Conservation (phyloP, 805 yeast genomes). For the Pichia thaimueangensis region DNA sequence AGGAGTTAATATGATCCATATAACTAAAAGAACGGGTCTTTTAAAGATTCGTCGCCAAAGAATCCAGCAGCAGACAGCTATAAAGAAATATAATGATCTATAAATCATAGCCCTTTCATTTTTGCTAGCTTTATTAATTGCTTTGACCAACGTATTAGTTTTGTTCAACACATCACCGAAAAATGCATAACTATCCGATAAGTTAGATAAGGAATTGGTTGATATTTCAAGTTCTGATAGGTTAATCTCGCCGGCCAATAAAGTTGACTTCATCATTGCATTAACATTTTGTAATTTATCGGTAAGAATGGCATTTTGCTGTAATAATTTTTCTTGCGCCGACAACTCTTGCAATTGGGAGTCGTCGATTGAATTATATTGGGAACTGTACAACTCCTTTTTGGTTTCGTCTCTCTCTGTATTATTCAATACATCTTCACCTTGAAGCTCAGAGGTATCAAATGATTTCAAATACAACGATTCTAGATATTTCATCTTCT, state of each 20-base stretch:
- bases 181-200: constrained; percentile 37
- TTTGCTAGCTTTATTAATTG: constrained; percentile 47
- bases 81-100: constrained; percentile 39
- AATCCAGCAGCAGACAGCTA: constrained; percentile 42
- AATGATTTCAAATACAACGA: constrained; percentile 9
- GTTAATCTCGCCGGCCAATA: constrained; percentile 46
- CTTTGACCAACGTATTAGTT: constrained; percentile 41
- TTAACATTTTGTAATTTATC: constrained; percentile 41
- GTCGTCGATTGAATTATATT: constrained; percentile 21
- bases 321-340: constrained; percentile 36
- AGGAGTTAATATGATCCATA: constrained; percentile 38
- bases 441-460: constrained; percentile 8
- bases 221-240: constrained; percentile 43
- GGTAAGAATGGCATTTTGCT: constrained; percentile 42
- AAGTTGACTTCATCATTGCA: constrained; percentile 42
- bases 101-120: constrained; percentile 44
- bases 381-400: background rate
- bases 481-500: constrained; percentile 18
- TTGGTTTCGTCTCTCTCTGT: background rate
- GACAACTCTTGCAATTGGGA: constrained; percentile 23
- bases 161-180: constrained; percentile 37
- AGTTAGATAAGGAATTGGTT: constrained; percentile 33
- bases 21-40: constrained; percentile 36
- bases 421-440: background rate
- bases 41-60: constrained; percentile 43